Percentiles rank a stretch among this genome's conserved stretches.
These are phyloP conservation scores for Thuja plicata DNA, from an alignment of 83 land plant genomes.

Conservation along the genomic window DNA sequence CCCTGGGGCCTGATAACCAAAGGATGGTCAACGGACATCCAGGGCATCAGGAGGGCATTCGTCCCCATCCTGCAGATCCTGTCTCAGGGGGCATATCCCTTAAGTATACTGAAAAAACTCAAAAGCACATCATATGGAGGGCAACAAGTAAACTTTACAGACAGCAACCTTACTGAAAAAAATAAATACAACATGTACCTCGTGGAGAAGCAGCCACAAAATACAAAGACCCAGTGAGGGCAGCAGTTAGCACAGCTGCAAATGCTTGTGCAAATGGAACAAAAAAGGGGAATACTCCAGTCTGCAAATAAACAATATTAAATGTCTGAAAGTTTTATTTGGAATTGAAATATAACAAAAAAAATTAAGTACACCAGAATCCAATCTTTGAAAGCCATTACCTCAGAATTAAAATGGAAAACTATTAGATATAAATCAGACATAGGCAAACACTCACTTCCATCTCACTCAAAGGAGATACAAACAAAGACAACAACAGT, in stretches of 20 bases:
- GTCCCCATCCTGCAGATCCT: too few relatives aligned
- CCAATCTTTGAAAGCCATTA: neutral
- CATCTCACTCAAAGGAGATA: neutral
- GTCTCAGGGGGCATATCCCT: too few relatives aligned
- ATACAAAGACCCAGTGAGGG: slow-evolving; percentile 89
- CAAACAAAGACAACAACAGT: neutral
- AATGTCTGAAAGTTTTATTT: neutral
- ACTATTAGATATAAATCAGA: neutral
- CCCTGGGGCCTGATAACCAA: too few relatives aligned
- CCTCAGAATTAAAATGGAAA: too few relatives aligned
- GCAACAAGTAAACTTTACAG: neutral
- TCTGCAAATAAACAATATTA: slow-evolving; percentile 33
- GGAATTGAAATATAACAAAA: neutral
- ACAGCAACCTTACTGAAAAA: neutral
- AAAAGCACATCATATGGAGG: neutral
- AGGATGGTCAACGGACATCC: too few relatives aligned
- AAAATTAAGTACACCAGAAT: neutral
- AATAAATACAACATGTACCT: slow-evolving; percentile 32
- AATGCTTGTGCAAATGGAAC: slow-evolving; percentile 93
- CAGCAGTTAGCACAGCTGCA: slow-evolving; percentile 90
- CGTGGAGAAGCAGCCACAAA: slow-evolving; percentile 75
- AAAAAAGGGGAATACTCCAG: slow-evolving; percentile 80
- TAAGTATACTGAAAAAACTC: too few relatives aligned
- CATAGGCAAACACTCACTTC: neutral
- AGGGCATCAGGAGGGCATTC: too few relatives aligned